phyloP scores from a whole-genome alignment of 192 early-diverging fungal species.

The Coemansia sp. region DNA sequence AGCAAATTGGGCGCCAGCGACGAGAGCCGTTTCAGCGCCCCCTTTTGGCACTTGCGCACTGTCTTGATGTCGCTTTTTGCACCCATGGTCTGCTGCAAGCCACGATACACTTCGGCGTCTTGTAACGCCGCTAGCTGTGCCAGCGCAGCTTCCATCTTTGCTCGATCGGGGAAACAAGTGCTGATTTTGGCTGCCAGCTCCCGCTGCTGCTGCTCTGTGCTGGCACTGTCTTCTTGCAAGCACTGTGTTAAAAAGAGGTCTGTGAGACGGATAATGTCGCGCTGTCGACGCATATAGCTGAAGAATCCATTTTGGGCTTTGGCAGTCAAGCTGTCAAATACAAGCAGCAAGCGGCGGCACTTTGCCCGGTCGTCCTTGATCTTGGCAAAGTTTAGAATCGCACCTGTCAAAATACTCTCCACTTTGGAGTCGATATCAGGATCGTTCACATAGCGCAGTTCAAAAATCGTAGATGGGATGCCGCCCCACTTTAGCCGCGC shows the following conservation, averaged over 20 bases:
- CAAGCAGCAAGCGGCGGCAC: slow-evolving; percentile 63
- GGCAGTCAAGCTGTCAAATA: slow-evolving; percentile 62
- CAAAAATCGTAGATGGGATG: slow-evolving; percentile 81
- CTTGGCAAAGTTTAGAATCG: slow-evolving; percentile 44
- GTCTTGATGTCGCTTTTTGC: slow-evolving; percentile 65
- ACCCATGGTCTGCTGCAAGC: slow-evolving; percentile 71
- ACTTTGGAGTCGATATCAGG: slow-evolving; percentile 63
- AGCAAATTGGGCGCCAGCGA: slow-evolving; percentile 56
- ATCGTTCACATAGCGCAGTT: slow-evolving; percentile 84
- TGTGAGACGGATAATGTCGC: slow-evolving; percentile 61
- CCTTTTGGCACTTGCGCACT: slow-evolving; percentile 70
- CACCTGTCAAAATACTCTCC: slow-evolving; percentile 41
- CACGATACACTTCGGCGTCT: slow-evolving; percentile 64
- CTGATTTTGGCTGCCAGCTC: slow-evolving; percentile 57
- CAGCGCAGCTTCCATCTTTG: slow-evolving; percentile 60
- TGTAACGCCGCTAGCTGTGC: slow-evolving; percentile 69
- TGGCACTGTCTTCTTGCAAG: slow-evolving; percentile 56
- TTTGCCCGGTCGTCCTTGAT: slow-evolving; percentile 45
- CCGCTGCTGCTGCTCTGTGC: slow-evolving; percentile 51
- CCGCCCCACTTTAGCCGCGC: slow-evolving; percentile 68
- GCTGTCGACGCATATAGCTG: slow-evolving; percentile 72
- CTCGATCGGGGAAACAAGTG: slow-evolving; percentile 62
- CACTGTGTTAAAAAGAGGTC: slow-evolving; percentile 61
- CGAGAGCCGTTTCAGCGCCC: slow-evolving; percentile 65
- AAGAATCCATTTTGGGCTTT: slow-evolving; percentile 73